Base-by-base conservation (phyloP, 2,329 filamentous ascomycete genomes). In the Mollisia scopiformis region DNA sequence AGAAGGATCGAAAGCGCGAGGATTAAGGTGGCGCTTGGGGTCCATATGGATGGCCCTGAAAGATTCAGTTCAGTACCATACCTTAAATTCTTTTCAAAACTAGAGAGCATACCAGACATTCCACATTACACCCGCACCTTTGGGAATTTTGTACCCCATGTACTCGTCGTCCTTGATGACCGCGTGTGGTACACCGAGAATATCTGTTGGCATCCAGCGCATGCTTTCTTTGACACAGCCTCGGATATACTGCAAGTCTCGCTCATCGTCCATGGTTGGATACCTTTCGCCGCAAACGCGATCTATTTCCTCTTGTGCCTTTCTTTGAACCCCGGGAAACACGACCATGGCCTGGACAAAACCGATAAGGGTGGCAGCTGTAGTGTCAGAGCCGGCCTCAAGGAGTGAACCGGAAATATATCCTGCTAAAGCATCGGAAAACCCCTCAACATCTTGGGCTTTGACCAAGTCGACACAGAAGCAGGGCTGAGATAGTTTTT, bases 91-190 rank as follows among this genome's bases (percentile, higher is more conserved):
- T 33, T 33, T 33, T 6, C 30, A 13, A 33, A 13, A 13, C 30
- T 33, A 13, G 30, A 13, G 30, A 33, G 30, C 30, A 33, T 33
- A 33, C 16, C 10, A 77, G 46, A 60, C 51, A 57, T 73, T 67
- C 58, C 76, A 70, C 19, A 83, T 67, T 5, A 84, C 68, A 1
- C 71, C 75, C 0, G 80, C 72, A 6, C 76, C 76, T 58, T 77
- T 77, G 7, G 82, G 81, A 37, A 84, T 78, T 16, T 72, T 70
- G 56, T 75, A 75, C 6, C 79, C 80, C 8, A 76, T 69, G 63
- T 80, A 80, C 30, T 70, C 62, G 56, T 80, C 75, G 54, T 80
- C 78, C 37, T 74, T 69, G 8, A 70, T 76, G 1, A 75, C 73
- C 6, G 75, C 76, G 57, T 80, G 64, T 19, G 63, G 63, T 31